phyloP scores from a whole-genome alignment of 1,284 basidiomycete species.

The Leccinum ponderosum region DNA sequence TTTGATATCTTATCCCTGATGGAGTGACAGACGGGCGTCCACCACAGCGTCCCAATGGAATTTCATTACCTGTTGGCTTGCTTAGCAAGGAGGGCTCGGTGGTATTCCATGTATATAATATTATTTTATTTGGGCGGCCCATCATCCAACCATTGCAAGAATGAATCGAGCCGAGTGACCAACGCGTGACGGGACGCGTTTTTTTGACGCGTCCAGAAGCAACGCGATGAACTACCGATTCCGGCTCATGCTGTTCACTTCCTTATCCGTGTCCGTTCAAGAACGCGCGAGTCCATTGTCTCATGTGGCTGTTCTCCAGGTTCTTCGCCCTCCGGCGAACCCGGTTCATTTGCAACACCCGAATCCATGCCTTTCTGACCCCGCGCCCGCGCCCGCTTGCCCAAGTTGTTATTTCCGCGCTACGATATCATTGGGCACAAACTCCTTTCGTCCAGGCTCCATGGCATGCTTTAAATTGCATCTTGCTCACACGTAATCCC shows the following conservation, averaged over 20 bases:
- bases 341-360: conserved; percentile 30
- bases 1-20: conserved; percentile 17
- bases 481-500: conserved; percentile 29
- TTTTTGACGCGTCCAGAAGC: conserved; percentile 27
- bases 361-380: conserved; percentile 23
- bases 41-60: conserved; percentile 9
- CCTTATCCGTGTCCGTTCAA: conserved; percentile 17
- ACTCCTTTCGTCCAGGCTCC: conserved; percentile 8
- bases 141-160: conserved; percentile 1
- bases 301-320: conserved; percentile 16
- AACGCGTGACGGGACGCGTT: conserved; percentile 30
- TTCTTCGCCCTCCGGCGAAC: conserved; percentile 20
- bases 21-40: conserved; percentile 3
- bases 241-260: conserved; percentile 11
- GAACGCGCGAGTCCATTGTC: conserved; percentile 25
- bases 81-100: conserved; percentile 8
- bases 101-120: conserved; percentile 8
- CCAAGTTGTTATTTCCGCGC: conserved; percentile 29
- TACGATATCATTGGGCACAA: conserved; percentile 10
- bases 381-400: conserved; percentile 18
- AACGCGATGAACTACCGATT: conserved; percentile 18
- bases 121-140: conserved; percentile 2
- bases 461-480: conserved; percentile 1
- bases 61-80: conserved; percentile 11
- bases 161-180: conserved; percentile 19